Base-by-base conservation (phyloP, 257 asterid genomes). In the Lavandula angustifolia region DNA sequence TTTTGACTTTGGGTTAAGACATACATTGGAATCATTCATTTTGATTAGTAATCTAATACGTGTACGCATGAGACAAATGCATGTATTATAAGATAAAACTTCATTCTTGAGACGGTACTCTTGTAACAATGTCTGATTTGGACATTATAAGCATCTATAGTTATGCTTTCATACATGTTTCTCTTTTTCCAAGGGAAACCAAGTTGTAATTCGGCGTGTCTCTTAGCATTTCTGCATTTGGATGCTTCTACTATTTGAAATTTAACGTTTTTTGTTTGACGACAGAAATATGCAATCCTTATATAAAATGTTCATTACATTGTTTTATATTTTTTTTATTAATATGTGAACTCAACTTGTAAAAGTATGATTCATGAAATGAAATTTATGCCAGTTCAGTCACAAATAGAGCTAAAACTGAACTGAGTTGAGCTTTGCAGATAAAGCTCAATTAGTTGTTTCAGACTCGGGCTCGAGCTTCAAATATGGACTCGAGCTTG, bases 201-300 rank as follows among this genome's bases (percentile, higher is more conserved):
- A 58, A 22, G 54, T 27, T 59, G 54, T 48, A 35, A 17, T 31
- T 7, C 73, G 51, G 66, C 34, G 6, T 55, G 64, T 55, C 59
- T 10, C 49, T 16, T 49, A 49, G 59, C 50, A 16, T 17, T 31
- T 9, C 35, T 34, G 59, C 50, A 16, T 35, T 31, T 49, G 62
- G 5, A 2, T 14, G 33, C 31, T 22, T 10, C 35, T 41, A 17
- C 8, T 22, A 4, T 22, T 18, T 40, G 44, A 4, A 51, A 51
- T 52, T 12, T 35, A 7, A n/a, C n/a, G 14, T 56, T 14, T 56
- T 35, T 16, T 8, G 33, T 9, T 27, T 16, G 4, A 17, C 11
- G 31, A 51, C 37, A 44, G 1, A 32, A 14, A 22, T 22, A 22
- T 22, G 2, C 27, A 22, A 22, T 2, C 2, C 1, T 22, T 22